Evolutionary conservation across 2,329 filamentous ascomycete genomes (phyloP), one percentile per base, ranked within the genome.

Genomic region (Fusarium incarnatum): DNA sequence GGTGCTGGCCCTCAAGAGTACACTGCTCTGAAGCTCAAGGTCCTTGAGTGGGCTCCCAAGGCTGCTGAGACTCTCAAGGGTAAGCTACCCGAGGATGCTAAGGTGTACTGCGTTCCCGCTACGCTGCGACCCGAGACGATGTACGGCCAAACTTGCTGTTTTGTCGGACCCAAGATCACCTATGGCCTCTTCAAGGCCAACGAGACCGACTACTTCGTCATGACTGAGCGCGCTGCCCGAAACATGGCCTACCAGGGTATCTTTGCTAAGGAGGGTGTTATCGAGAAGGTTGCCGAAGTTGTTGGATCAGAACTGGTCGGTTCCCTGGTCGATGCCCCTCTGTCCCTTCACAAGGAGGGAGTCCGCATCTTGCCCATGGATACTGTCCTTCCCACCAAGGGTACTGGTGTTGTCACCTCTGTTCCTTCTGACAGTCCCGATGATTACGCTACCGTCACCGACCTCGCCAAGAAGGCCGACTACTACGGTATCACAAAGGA

Each of bases 91-190:
- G 86, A 90, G 37, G 89, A 88, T 70, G 91, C 93, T 47, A 92
- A 92, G 67, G 91, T 98, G 60, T 98, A 91, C 83, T 92, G 98
- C 76, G 89, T 98, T 15, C 92, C 96, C 15, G 96, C 96, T 18
- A 98, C 96, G 58, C 87, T 99, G 67, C 88, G 96, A 67, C 94
- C 96, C 4, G 96, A 99, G 85, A 99, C 96, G 37, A 98, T 99
- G 95, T 99, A 98, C 79, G 97, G 97, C 42, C 96, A 98, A 81
- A 97, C 91, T 6, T 97, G 93, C 83, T 97, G 94, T 80, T 99
- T 98, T 75, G 93, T 99, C 49, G 93, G 94, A 6, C 95, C 96
- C 12, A 92, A 92, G 77, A 92, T 98, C 76, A 89, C 86, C 46
- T 99, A 99, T 77, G 95, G 95, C 53, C 83, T 99, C 68, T 98